Evolutionary conservation across 75 land plant species (phyloP), one percentile per base, ranked within the genome.

Genomic region (Larix kaempferi): DNA sequence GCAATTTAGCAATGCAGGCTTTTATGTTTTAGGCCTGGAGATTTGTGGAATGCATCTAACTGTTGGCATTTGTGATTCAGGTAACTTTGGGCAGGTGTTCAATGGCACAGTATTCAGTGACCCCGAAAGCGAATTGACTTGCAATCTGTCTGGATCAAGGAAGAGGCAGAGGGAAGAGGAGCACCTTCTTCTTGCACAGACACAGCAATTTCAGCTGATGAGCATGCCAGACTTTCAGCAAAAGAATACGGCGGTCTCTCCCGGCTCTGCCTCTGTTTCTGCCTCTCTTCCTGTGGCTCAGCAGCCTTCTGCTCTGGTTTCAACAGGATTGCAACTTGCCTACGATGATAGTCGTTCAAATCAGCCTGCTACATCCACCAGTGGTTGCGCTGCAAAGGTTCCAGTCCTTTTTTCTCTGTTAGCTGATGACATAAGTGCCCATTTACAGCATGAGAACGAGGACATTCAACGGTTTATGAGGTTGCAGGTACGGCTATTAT

Each of bases 121-220:
- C 61, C 77, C 80, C n/a, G 86, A 87, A 73, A 86, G 88, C 74
- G 89, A 87, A 27, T 60, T 89, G 29, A 84, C 88, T 23, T 80
- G 81, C 76, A 85, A 82, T 2, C 54, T 49, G 12, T 49, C 54
- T 49, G 54, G 54, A 49, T 77, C 77, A 8, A 60, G 85, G 17
- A 89, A 89, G 75, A 75, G 89, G 19, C 58, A 69, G 8, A 62
- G 86, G 33, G 89, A 79, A 29, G 80, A 56, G 3, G 85, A 82
- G 10, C 39, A 60, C 2, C 25, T 80, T 19, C 74, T 77, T 13
- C 21, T 54, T 2, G 83, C 59, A 23, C 85, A 83, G 15, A n/a
- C 29, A 23, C 29, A 37, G 33, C 75, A 41, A 55, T 56, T 16
- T 10, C 44, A 33, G 83, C 61, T 19, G n/a, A 71, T 39, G 82